These are phyloP conservation scores for Chaetomiaceae sp. DNA, from an alignment of 2,329 filamentous ascomycete species.

Conservation along the genomic window DNA sequence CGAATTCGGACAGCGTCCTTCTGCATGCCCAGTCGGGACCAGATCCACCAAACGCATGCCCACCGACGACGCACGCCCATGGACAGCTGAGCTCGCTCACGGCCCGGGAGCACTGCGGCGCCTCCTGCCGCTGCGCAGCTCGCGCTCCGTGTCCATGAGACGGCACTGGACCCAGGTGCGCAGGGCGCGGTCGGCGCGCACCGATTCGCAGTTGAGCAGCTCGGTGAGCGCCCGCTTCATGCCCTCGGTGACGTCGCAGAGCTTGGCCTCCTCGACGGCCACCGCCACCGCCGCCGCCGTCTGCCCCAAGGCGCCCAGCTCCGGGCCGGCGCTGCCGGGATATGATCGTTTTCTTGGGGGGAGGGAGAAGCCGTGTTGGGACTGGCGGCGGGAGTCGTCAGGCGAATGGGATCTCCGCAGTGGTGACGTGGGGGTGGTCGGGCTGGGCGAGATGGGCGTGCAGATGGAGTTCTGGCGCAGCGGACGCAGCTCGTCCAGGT, in stretches of 20 bases:
- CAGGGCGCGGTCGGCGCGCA: conserved; percentile 46
- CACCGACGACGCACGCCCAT: too few species aligned
- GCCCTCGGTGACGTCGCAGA: conserved; percentile 54
- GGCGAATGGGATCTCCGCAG: conserved; percentile 52
- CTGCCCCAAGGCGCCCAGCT: conserved; percentile 38
- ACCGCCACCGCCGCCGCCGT: conserved; percentile 46
- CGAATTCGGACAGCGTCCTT: too few species aligned
- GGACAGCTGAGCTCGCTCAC: conserved; percentile 7
- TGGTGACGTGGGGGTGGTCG: conserved; percentile 57
- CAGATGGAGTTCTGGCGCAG: conserved; percentile 27
- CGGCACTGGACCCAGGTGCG: conserved; percentile 56
- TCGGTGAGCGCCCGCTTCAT: conserved; percentile 59
- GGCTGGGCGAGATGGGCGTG: conserved; percentile 38
- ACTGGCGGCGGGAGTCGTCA: conserved; percentile 42
- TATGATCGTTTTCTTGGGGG: conserved; percentile 24
- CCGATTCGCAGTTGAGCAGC: conserved; percentile 55
- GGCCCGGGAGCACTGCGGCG: conserved; percentile 37
- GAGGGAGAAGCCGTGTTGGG: conserved; percentile 29
- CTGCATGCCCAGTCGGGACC: too few species aligned
- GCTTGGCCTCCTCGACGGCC: conserved; percentile 47
- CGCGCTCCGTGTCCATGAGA: conserved; percentile 57
- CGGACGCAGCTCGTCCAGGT: conserved; percentile 47
- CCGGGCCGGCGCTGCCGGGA: conserved; percentile 31
- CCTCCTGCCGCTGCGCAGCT: conserved; percentile 49
- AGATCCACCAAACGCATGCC: too few species aligned